Percentiles rank a stretch among this genome's conserved stretches.
phyloP scores from a whole-genome alignment of 306 rosid species.

The Pyrus bretschneideri region DNA sequence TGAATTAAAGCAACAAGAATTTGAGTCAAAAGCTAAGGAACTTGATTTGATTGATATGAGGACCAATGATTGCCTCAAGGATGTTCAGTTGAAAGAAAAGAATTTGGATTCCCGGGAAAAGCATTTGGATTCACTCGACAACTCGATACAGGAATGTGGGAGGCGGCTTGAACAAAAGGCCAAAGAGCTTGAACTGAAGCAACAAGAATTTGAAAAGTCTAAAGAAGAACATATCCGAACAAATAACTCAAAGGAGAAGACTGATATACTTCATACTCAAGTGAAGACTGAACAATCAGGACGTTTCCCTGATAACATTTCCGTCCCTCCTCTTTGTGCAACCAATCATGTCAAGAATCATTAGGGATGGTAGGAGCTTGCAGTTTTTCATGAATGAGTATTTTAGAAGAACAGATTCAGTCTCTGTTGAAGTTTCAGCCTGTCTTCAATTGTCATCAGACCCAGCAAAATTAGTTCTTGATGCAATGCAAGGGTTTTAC shows the following conservation, averaged over 20 bases:
- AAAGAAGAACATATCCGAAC: background rate
- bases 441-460: slow-evolving; percentile 25
- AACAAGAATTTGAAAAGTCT: slow-evolving; percentile 3
- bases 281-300: background rate
- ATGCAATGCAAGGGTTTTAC: slow-evolving; percentile 43
- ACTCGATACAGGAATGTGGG: background rate
- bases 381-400: slow-evolving; percentile 24
- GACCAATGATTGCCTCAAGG: slow-evolving; percentile 5
- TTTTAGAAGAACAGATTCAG: slow-evolving; percentile 23
- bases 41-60: background rate
- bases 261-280: background rate
- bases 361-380: slow-evolving; percentile 21
- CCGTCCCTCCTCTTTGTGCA: background rate
- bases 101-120: background rate
- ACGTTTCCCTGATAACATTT: background rate
- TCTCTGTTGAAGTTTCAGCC: slow-evolving; percentile 7
- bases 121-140: background rate
- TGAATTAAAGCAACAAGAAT: background rate
- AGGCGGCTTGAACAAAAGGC: background rate
- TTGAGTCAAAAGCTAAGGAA: background rate
- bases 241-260: slow-evolving; percentile 8
- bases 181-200: background rate
- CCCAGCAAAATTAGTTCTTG: slow-evolving; percentile 42
- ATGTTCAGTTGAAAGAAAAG: background rate
- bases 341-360: background rate